A percentile compares a stretch with the other conserved stretches of the same genome.
phyloP scores from a whole-genome alignment of 2,329 filamentous ascomycete species.

The Colletotrichum sansevieriae region DNA sequence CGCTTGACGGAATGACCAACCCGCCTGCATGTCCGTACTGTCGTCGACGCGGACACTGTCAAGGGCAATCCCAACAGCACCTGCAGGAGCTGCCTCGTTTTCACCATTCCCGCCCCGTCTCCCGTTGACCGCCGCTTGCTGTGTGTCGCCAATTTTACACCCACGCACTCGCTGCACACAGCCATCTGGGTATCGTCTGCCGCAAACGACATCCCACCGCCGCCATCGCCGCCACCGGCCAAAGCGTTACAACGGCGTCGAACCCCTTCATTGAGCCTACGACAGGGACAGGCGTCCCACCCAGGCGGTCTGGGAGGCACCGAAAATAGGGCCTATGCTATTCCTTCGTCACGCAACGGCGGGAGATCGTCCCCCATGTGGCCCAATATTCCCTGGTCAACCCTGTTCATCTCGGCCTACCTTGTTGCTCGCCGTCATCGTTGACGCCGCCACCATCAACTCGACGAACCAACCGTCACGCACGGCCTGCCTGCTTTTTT shows the following conservation, averaged over 20 bases:
- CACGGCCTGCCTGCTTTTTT: constrained; percentile 24
- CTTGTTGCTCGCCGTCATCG: constrained; percentile 3
- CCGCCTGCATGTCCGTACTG: not conserved
- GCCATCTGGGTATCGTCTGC: not conserved
- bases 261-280: constrained; percentile 28
- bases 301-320: constrained; percentile 34
- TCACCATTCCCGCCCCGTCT: not conserved
- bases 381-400: constrained; percentile 34
- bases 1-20: not conserved
- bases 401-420: constrained; percentile 17
- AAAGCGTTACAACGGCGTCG: constrained; percentile 35
- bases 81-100: constrained; percentile 1
- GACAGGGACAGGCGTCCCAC: constrained; percentile 39
- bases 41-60: not conserved
- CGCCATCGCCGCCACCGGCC: constrained; percentile 30
- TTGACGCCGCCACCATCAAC: constrained; percentile 31
- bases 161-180: too few species aligned
- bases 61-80: not conserved
- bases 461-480: constrained; percentile 7
- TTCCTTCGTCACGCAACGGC: constrained; percentile 33
- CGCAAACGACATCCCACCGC: constrained; percentile 31
- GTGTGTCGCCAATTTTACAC: not conserved
- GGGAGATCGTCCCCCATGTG: constrained; percentile 40
- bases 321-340: constrained; percentile 19
- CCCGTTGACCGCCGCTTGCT: constrained; percentile 17